Evolutionary conservation across 441 rosid species (phyloP).

Genomic region (Populus trichocarpa): DNA sequence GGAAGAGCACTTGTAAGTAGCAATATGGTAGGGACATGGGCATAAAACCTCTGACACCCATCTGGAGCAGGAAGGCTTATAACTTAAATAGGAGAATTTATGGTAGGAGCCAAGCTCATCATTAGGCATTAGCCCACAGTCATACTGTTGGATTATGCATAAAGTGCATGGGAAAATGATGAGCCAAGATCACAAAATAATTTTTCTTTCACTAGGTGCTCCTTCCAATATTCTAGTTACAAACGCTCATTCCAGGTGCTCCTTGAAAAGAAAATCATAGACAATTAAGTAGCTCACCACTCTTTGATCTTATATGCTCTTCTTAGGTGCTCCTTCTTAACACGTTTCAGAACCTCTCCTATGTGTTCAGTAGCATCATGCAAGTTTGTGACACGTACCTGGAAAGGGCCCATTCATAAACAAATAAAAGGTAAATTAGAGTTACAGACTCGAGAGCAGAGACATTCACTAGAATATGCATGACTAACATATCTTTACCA

Average conservation of each 20-base stretch:
- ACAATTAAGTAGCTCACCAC: conserved; percentile 44
- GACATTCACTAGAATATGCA: not conserved
- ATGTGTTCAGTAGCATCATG: conserved; percentile 88
- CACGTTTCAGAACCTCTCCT: conserved; percentile 88
- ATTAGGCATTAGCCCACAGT: not conserved
- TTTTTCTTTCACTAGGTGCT: not conserved
- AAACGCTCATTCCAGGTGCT: not conserved
- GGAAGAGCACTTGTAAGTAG: not conserved
- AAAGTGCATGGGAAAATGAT: not conserved
- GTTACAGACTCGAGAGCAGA: not conserved
- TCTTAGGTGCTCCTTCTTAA: conserved; percentile 77
- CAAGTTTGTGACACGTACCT: conserved; percentile 93
- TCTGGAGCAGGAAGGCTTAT: not conserved
- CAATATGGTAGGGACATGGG: not conserved
- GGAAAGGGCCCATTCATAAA: conserved; percentile 8
- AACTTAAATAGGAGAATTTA: not conserved
- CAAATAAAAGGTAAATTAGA: not conserved
- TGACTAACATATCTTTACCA: not conserved
- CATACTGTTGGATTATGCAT: not conserved
- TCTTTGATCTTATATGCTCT: conserved; percentile 86
- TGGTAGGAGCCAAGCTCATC: not conserved
- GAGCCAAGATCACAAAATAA: not conserved
- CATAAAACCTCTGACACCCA: not conserved
- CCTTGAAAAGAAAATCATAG: not conserved
- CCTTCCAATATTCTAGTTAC: too few relatives aligned